Evolutionary conservation across 192 early-diverging fungal species (phyloP), one percentile per base, ranked within the genome.

Genomic region (Mortierella alpina): DNA sequence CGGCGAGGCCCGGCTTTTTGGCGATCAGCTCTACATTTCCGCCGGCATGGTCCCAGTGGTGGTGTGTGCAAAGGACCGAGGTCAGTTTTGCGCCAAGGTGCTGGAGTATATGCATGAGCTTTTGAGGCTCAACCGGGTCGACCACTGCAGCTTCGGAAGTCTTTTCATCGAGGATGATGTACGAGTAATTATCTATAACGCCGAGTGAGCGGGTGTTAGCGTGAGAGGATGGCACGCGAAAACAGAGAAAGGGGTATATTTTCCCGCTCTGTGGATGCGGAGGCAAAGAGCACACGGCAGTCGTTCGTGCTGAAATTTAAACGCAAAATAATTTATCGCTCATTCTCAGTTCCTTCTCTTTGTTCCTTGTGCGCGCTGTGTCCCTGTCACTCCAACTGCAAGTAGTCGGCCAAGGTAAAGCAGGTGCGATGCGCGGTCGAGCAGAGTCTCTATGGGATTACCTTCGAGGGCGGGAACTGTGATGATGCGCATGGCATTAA

Each of bases 11-110:
- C 0, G 94, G 92, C 56, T 92, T 84, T 41, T 77, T 82, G 14
- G 64, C 58, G 5, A 91, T 80, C 31, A 96, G 75, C 50, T 87
- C 85, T 45, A 75, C 82, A 82, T 96, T 96, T 18, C 95, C 95
- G 51, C 91, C 93, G 14, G 94, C 83, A 75, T 99, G 97, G 71
- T 97, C 96, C 73, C 83, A 84, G 77, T 97, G 96, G 80, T 98
- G 97, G 84, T 98, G 96, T 39, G 95, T 96, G 40, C 90, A 91
- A 48, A 94, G 88, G 17, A 93, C 81, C n/a, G 85, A 85, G 31
- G 89, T 86, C n/a, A 90, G 53, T 65, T 89, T 89, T 55, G 89
- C 89, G 20, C 89, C 87, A 2, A 87, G 83, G 51, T 87, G 84
- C 59, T 88, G 83, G 18, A 92, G 84, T 23, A 86, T 86, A 52